Conservation (phyloP, 495 filamentous ascomycete species). For the Neurospora africana region DNA sequence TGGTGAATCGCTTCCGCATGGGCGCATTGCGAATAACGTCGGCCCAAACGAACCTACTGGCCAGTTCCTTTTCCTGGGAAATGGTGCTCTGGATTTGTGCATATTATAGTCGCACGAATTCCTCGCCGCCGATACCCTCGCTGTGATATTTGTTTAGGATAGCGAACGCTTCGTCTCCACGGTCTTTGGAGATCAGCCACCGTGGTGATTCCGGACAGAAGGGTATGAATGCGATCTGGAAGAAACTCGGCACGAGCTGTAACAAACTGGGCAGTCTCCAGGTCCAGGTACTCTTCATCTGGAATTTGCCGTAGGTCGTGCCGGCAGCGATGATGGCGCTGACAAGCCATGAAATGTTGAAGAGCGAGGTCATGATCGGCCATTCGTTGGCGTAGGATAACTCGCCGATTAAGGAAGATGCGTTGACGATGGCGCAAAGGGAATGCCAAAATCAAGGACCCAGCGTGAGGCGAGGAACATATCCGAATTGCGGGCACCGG, state of each 20-base stretch:
- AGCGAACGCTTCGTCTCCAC: slow-evolving; percentile 40
- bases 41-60: slow-evolving; percentile 36
- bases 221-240: slow-evolving; percentile 41
- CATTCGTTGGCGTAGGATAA: slow-evolving; percentile 50
- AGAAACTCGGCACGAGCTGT: slow-evolving; percentile 37
- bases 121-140: slow-evolving; percentile 40
- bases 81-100: slow-evolving; percentile 47
- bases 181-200: slow-evolving; percentile 36
- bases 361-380: slow-evolving; percentile 48
- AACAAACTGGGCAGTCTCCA: slow-evolving; percentile 50
- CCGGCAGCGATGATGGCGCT: slow-evolving; percentile 47
- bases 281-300: slow-evolving; percentile 42
- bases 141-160: slow-evolving; percentile 49
- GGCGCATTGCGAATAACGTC: slow-evolving; percentile 42
- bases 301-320: slow-evolving; percentile 44
- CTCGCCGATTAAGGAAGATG: slow-evolving; percentile 49
- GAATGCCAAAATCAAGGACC: slow-evolving; percentile 51
- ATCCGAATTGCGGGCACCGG: slow-evolving; percentile 19
- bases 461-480: slow-evolving; percentile 53
- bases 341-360: slow-evolving; percentile 49
- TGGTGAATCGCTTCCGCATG: slow-evolving; percentile 41
- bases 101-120: slow-evolving; percentile 42
- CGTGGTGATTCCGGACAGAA: slow-evolving; percentile 42
- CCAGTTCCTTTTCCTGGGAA: slow-evolving; percentile 36
- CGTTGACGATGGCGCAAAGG: slow-evolving; percentile 51